Percentiles rank a stretch among this genome's conserved stretches.
These are phyloP conservation scores for Mycosphaerella sp. DNA, from an alignment of 2,329 filamentous ascomycete genomes.

Conservation along the genomic window DNA sequence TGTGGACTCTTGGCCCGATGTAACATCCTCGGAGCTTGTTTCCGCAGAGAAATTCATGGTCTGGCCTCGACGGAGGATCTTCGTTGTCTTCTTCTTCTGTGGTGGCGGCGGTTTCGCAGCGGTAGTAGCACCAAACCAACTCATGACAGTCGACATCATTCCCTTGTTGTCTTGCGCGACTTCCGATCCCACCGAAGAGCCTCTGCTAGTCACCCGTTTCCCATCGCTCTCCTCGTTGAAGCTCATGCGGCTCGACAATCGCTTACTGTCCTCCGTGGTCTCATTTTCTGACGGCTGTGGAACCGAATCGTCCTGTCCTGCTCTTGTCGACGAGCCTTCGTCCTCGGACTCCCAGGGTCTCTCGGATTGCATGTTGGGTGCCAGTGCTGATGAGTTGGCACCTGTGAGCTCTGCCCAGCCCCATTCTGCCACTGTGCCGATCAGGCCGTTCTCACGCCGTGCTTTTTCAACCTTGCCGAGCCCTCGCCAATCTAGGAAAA, in stretches of 20 bases:
- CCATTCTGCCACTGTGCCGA: constrained; percentile 88
- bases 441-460: constrained; percentile 79
- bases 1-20: constrained; percentile 17
- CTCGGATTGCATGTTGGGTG: constrained; percentile 24
- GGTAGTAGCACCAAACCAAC: constrained; percentile 61
- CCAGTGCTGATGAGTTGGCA: constrained; percentile 54
- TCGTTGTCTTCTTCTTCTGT: constrained; percentile 30
- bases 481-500: constrained; percentile 96
- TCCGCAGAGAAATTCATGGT: constrained; percentile 51
- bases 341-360: constrained; percentile 20
- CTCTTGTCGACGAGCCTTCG: constrained; percentile 25
- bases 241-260: constrained; percentile 24
- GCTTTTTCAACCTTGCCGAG: constrained; percentile 91
- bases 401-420: constrained; percentile 89
- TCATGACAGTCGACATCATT: constrained; percentile 54
- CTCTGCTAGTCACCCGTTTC: constrained; percentile 25
- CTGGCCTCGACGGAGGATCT: constrained; percentile 55
- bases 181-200: constrained; percentile 3
- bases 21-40: constrained; percentile 26
- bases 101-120: constrained; percentile 46
- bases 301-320: constrained; percentile 42
- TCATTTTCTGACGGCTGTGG: constrained; percentile 64
- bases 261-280: constrained; percentile 53
- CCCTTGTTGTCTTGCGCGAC: constrained; percentile 27
- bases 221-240: constrained; percentile 41